A percentile compares a stretch with the other conserved stretches of the same genome.
Conservation (phyloP, 2,329 filamentous ascomycete genomes). For the Arthrobotrys megalospora region DNA sequence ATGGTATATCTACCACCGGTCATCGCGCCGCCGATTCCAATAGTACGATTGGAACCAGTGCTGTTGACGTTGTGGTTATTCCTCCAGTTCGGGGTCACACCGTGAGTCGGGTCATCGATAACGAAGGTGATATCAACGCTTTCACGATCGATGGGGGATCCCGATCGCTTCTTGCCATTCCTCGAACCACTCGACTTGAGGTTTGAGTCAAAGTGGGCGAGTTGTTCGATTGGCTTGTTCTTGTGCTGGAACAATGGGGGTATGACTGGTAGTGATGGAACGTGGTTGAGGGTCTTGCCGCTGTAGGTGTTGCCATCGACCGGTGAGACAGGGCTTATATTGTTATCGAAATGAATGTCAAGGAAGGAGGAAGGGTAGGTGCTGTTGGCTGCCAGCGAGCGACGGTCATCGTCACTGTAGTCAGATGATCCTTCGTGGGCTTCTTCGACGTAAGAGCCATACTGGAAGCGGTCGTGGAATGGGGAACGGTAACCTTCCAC, state of each 20-base stretch:
- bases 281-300: constrained; percentile 24
- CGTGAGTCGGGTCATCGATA: constrained; percentile 45
- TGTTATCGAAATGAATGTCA: constrained; percentile 57
- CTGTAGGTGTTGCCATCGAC: constrained; percentile 26
- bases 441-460: constrained; percentile 36
- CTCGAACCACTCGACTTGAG: constrained; percentile 18
- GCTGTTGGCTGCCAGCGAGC: constrained; percentile 47
- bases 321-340: constrained; percentile 38
- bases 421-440: constrained; percentile 11
- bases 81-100: constrained; percentile 34
- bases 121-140: constrained; percentile 51
- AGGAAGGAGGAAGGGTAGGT: constrained; percentile 56
- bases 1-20: constrained; percentile 56
- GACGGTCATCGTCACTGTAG: constrained; percentile 29
- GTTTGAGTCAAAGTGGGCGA: constrained; percentile 13
- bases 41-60: constrained; percentile 10
- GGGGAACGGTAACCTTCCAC: constrained; percentile 56
- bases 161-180: constrained; percentile 14
- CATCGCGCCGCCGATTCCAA: constrained; percentile 59
- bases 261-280: constrained; percentile 48
- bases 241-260: constrained; percentile 57
- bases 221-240: constrained; percentile 39
- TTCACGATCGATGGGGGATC: constrained; percentile 49
- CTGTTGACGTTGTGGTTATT: constrained; percentile 34
- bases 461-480: constrained; percentile 59